These are phyloP conservation scores for Xylaria multiplex DNA, from an alignment of 2,329 filamentous ascomycete genomes.

Conservation along the genomic window DNA sequence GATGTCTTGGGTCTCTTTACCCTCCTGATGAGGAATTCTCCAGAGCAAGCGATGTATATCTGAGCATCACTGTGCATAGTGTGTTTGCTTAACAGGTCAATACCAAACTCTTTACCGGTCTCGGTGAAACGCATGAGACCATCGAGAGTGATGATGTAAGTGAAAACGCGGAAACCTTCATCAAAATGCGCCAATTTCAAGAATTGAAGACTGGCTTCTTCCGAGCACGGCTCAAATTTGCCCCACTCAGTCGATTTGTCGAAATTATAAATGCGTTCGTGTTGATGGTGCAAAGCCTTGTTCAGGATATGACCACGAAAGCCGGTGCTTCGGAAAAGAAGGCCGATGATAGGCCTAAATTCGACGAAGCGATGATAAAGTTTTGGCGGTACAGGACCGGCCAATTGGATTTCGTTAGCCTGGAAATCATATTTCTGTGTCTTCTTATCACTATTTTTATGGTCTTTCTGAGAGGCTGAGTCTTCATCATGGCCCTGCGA, in stretches of 20 bases:
- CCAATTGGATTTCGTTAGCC: slow-evolving; percentile 88
- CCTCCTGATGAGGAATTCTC: slow-evolving; percentile 89
- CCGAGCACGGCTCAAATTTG: slow-evolving; percentile 70
- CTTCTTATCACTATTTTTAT: slow-evolving; percentile 56
- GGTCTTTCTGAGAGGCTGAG: slow-evolving; percentile 26
- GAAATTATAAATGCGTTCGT: slow-evolving; percentile 88
- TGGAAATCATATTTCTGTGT: slow-evolving; percentile 90
- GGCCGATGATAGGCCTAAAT: slow-evolving; percentile 88
- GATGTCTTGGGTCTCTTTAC: slow-evolving; percentile 61
- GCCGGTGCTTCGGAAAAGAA: slow-evolving; percentile 84
- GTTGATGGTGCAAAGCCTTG: slow-evolving; percentile 88
- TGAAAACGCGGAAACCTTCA: slow-evolving; percentile 86
- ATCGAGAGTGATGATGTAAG: slow-evolving; percentile 90
- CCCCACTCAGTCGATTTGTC: slow-evolving; percentile 80
- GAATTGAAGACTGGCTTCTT: slow-evolving; percentile 80
- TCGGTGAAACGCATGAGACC: slow-evolving; percentile 90
- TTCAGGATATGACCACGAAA: slow-evolving; percentile 83
- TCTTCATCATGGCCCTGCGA: slow-evolving; percentile 47
- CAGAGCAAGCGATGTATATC: slow-evolving; percentile 89
- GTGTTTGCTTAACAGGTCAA: slow-evolving; percentile 93
- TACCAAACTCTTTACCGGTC: slow-evolving; percentile 93
- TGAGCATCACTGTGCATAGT: slow-evolving; percentile 96
- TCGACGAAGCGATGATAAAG: slow-evolving; percentile 94
- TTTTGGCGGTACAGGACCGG: slow-evolving; percentile 80
- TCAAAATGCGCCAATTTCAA: slow-evolving; percentile 88